Percentiles rank a stretch among this genome's conserved stretches.
Evolutionary conservation across 1,284 basidiomycete species (phyloP).

Genomic region (Cryptococcus amylolentus): DNA sequence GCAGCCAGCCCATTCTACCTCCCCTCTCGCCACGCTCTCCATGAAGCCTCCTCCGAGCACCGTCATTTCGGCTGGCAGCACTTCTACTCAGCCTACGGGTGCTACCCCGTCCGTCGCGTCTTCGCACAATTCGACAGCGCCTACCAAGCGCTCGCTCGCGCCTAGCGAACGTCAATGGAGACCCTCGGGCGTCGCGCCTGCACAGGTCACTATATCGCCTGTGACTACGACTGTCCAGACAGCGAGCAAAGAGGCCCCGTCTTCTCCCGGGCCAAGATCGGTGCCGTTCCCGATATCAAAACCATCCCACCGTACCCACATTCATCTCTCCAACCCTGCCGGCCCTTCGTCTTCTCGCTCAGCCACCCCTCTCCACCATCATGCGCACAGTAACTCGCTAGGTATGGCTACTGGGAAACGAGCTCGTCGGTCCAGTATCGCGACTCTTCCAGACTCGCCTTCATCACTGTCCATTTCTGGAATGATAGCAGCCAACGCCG

Average conservation of each 20-base stretch:
- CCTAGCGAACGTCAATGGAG: constrained; percentile 37
- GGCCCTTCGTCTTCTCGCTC: constrained; percentile 11
- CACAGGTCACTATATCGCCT: constrained; percentile 43
- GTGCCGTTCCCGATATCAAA: constrained; percentile 5
- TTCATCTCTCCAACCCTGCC: constrained; percentile 13
- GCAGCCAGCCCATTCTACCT: neutral
- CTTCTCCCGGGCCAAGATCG: constrained; percentile 4
- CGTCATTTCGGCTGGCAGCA: constrained; percentile 15
- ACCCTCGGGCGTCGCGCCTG: constrained; percentile 37
- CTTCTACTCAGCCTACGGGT: constrained; percentile 4
- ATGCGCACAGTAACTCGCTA: constrained; percentile 20
- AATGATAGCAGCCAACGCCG: constrained; percentile 41
- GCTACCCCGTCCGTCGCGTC: constrained; percentile 14
- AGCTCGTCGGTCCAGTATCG: constrained; percentile 37
- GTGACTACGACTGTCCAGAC: constrained; percentile 40
- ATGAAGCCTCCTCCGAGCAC: constrained; percentile 13
- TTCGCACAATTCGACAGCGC: constrained; percentile 7
- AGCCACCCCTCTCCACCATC: constrained; percentile 16
- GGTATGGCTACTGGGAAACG: constrained; percentile 14
- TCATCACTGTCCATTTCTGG: constrained; percentile 42
- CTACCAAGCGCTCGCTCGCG: constrained; percentile 15
- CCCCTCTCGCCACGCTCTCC: neutral
- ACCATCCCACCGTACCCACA: constrained; percentile 19
- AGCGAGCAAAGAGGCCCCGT: constrained; percentile 4
- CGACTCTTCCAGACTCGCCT: constrained; percentile 46